These are phyloP conservation scores for Nannochloropsis oceanica DNA, from an alignment of 108 stramenopile genomes.

Conservation along the genomic window DNA sequence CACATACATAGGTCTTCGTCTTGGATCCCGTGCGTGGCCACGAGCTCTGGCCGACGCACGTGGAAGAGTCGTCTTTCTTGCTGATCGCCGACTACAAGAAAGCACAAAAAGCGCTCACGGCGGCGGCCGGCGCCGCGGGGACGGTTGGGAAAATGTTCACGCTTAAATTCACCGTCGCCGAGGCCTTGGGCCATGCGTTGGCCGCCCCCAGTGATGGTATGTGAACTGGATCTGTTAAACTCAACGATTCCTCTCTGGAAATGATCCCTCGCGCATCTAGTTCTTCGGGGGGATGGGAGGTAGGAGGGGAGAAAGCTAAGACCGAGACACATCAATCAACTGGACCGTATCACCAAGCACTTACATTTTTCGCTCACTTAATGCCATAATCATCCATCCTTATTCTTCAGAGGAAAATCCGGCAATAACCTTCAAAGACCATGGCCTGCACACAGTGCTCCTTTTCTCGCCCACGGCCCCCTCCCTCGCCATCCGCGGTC, in stretches of 20 bases:
- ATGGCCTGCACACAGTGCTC: neutral
- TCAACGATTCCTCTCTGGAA: too few species aligned
- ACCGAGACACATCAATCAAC: too few species aligned
- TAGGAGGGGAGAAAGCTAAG: too few species aligned
- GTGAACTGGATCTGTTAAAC: neutral
- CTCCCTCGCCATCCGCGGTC: neutral
- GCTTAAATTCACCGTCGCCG: neutral
- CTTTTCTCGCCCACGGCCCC: neutral
- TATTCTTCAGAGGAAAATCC: neutral
- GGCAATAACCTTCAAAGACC: neutral
- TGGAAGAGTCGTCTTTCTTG: neutral
- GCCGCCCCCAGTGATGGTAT: neutral
- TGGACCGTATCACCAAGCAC: neutral
- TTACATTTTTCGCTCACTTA: neutral
- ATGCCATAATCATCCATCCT: too few species aligned
- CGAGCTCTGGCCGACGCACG: neutral
- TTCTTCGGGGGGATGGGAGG: too few species aligned
- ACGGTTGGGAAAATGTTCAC: neutral
- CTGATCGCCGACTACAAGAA: neutral
- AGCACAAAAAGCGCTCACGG: neutral
- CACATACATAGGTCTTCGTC: neutral
- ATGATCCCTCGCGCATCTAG: too few species aligned
- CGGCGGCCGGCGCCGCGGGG: neutral
- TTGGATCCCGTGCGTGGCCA: neutral
- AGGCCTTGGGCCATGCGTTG: neutral